phyloP scores from a whole-genome alignment of 345 rosid species.

The Psidium friedrichsthalianum region DNA sequence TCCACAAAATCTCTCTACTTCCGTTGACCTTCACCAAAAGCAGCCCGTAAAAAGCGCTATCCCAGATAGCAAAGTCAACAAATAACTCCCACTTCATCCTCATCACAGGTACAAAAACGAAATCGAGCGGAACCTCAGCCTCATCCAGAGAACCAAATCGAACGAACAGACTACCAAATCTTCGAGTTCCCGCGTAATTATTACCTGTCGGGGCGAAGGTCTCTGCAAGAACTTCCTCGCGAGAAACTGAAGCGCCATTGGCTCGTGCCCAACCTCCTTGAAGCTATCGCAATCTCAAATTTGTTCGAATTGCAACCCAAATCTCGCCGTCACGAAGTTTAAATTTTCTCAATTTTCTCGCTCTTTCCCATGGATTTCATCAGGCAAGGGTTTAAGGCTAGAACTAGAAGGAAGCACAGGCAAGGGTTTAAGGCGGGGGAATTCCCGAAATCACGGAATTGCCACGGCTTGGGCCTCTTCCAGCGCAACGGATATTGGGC shows the following conservation, averaged over 20 bases:
- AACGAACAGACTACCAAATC: neutral
- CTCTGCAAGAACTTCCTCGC: neutral
- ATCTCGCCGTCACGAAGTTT: neutral
- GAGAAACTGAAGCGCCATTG: neutral
- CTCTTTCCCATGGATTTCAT: neutral
- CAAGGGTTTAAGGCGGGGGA: neutral
- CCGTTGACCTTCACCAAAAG: neutral
- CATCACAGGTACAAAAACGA: neutral
- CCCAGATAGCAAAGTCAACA: neutral
- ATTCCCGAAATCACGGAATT: neutral
- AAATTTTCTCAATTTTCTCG: neutral
- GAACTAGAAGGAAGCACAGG: neutral
- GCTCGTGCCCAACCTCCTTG: neutral
- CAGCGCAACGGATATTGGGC: neutral
- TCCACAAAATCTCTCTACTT: neutral
- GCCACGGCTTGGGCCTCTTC: neutral
- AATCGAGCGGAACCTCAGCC: neutral
- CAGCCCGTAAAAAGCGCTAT: neutral
- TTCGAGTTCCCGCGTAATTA: neutral
- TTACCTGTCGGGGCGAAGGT: neutral
- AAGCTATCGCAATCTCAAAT: neutral
- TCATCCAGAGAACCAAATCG: neutral
- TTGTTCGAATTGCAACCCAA: neutral
- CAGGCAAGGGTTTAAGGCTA: neutral
- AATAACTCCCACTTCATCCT: neutral